Evolutionary conservation across 306 rosid species (phyloP), one percentile per base, ranked within the genome.

Genomic region (Vachellia collinsii): DNA sequence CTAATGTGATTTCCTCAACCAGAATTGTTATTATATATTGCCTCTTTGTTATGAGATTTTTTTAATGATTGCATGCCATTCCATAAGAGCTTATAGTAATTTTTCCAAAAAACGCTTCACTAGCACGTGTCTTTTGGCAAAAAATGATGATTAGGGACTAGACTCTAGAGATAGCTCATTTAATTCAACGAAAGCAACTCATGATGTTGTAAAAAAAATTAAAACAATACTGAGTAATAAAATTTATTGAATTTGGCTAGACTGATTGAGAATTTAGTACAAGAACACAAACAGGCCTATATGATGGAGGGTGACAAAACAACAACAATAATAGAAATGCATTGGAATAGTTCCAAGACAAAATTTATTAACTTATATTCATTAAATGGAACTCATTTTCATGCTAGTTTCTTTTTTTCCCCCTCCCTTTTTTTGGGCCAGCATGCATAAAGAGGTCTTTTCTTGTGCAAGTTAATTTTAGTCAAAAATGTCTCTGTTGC

Each of bases 331-430:
- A 41, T 41, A 67, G 63, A 56, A 68, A 68, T 13, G n/a, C 61
- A 34, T 11, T 22, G 74, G 10, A 70, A 70, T 70, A 43, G 56
- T 70, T 44, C 8, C 38, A 44, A 70, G 11, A 42, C 20, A 43
- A 25, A 62, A 29, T 29, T 42, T 20, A 34, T 42, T 6, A 56
- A 8, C 29, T 20, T 12, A 56, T 56, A 56, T 22, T 3, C 74
- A 70, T 70, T 69, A 43, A 43, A 42, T 69, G 50, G 38, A 6
- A 20, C 5, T 69, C 53, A 12, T 69, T 69, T 69, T 69, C 54
- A 17, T 7, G 22, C 8, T 17, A 14, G 23, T 53, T 3, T 7
- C 22, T 53, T 19, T 53, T 14, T 51, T 17, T 0, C 34, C 34
- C 2, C 34, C 34, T 29, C 2, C 34, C 2, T 29, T 1, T 17